Base-by-base conservation (phyloP, 768 basidiomycete genomes). In the Rhizopogon salebrosus region DNA sequence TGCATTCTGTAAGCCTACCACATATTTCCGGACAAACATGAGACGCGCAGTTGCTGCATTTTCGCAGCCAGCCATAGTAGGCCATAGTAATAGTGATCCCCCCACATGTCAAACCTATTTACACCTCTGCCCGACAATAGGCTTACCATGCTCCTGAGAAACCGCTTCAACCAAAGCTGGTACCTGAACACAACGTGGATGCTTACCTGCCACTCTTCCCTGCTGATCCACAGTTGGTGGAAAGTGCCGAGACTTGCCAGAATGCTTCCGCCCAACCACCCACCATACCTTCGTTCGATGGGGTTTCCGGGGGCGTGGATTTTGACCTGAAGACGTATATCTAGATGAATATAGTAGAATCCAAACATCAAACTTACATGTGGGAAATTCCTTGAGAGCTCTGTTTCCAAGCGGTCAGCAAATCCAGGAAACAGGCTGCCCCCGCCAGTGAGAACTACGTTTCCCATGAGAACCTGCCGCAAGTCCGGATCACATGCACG, bases 181-280 rank as follows among this genome's bases (percentile, higher is more conserved):
- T 57, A 26, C 56, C 49, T 11, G 24, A 46, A 34, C 31, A 42
- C 8, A 5, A 52, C 52, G 41, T 41, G 48, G n/a, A 38, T 24
- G 5, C 83, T 39, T 54, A 90, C 92, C 80, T 90, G 83, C 87
- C 91, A 95, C 62, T 95, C 93, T 67, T 94, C 92, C 62, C 77
- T 83, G 69, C 91, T 92, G 63, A 95, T 93, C 93, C 93, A 95
- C 46, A 95, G 74, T 60, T 95, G 95, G 66, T 99, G 97, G 79
- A 98, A 99, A 14, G 95, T 98, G 22, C 97, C 97, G 63, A 98
- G 71, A 63, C 90, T 93, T 1, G 89, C 95, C 42, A 98, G 75
- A 61, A 98, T 95, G 58, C 90, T 93, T 26, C 95, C 97, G 10
- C 97, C 97, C 6, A 99, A 73, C 97, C 97, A 99, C 18, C 89